A percentile compares a stretch with the other conserved stretches of the same genome.
Evolutionary conservation across 2,329 filamentous ascomycete genomes (phyloP).

Genomic region (Fusarium domesticum): DNA sequence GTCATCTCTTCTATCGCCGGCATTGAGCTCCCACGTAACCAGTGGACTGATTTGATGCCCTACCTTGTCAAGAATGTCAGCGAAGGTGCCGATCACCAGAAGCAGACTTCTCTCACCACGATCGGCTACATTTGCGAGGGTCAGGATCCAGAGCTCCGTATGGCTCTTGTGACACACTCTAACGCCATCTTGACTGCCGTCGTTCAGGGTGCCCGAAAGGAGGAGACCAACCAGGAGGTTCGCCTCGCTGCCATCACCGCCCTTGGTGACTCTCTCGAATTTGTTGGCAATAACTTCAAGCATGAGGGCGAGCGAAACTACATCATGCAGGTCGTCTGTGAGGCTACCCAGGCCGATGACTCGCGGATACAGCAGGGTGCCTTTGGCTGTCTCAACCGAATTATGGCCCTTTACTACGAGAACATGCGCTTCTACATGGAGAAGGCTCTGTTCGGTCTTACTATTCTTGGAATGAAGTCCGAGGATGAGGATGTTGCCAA

Average conservation of each 20-base stretch:
- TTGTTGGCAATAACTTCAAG: slow-evolving; percentile 97
- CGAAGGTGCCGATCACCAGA: slow-evolving; percentile 79
- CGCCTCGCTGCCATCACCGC: slow-evolving; percentile 90
- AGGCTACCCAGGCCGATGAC: slow-evolving; percentile 93
- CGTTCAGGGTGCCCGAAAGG: slow-evolving; percentile 94
- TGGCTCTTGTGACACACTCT: slow-evolving; percentile 79
- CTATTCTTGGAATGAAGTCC: slow-evolving; percentile 97
- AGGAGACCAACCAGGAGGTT: slow-evolving; percentile 88
- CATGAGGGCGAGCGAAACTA: slow-evolving; percentile 99
- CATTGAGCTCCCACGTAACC: slow-evolving; percentile 87
- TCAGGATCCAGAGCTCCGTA: slow-evolving; percentile 81
- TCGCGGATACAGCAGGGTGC: slow-evolving; percentile 90
- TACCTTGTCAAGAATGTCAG: slow-evolving; percentile 90
- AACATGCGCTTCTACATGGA: slow-evolving; percentile 99
- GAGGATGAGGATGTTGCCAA: slow-evolving; percentile 97
- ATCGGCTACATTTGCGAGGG: slow-evolving; percentile 99
- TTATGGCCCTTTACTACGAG: slow-evolving; percentile 98
- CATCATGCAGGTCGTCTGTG: slow-evolving; percentile 99
- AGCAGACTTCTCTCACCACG: slow-evolving; percentile 91
- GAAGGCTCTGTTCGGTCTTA: slow-evolving; percentile 96
- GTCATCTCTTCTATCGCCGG: slow-evolving; percentile 92
- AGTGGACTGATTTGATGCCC: slow-evolving; percentile 91
- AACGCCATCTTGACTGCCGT: slow-evolving; percentile 98
- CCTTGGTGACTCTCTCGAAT: slow-evolving; percentile 93
- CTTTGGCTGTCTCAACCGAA: slow-evolving; percentile 95